phyloP scores from a whole-genome alignment of 352 stramenopile species.

The Phytopythium delawarense region DNA sequence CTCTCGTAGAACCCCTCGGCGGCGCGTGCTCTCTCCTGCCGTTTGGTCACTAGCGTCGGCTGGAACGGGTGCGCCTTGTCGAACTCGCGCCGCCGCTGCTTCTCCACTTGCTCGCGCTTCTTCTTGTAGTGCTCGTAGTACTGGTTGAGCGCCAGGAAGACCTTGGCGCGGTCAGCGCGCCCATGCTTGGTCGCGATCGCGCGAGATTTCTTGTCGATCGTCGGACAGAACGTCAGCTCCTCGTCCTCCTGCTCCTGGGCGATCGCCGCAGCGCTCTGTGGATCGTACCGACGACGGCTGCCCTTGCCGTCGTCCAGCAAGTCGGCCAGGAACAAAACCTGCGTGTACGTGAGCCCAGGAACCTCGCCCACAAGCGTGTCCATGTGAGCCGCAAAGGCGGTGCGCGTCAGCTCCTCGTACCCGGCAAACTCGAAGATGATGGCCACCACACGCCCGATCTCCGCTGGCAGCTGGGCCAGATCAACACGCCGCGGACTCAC shows the following conservation, averaged over 20 bases:
- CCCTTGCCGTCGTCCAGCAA: conserved; percentile 39
- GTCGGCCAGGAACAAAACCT: conserved; percentile 65
- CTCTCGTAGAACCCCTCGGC: conserved; percentile 53
- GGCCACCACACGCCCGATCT: conserved; percentile 48
- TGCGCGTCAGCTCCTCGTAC: conserved; percentile 34
- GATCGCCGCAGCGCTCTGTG: conserved; percentile 12
- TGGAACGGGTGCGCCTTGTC: conserved; percentile 58
- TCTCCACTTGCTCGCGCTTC: conserved; percentile 41
- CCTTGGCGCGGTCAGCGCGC: conserved; percentile 44
- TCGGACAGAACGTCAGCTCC: conserved; percentile 65
- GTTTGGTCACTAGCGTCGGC: conserved; percentile 47
- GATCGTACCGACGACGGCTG: conserved; percentile 17
- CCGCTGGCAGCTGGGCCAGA: conserved; percentile 36
- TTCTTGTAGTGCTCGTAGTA: conserved; percentile 72
- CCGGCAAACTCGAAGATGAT: conserved; percentile 68
- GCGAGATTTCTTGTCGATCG: conserved; percentile 70
- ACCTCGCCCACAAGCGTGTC: conserved; percentile 62
- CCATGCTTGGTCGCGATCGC: conserved; percentile 59
- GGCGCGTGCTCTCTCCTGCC: conserved; percentile 29
- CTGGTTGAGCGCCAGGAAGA: conserved; percentile 68
- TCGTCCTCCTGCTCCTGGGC: conserved; percentile 16
- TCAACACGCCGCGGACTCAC: conserved; percentile 36
- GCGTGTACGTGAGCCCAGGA: conserved; percentile 61
- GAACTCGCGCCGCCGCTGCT: conserved; percentile 58
- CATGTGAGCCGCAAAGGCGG: conserved; percentile 45